Base-by-base conservation (phyloP, 768 basidiomycete genomes). In the Boletus rufocinnamomeus region DNA sequence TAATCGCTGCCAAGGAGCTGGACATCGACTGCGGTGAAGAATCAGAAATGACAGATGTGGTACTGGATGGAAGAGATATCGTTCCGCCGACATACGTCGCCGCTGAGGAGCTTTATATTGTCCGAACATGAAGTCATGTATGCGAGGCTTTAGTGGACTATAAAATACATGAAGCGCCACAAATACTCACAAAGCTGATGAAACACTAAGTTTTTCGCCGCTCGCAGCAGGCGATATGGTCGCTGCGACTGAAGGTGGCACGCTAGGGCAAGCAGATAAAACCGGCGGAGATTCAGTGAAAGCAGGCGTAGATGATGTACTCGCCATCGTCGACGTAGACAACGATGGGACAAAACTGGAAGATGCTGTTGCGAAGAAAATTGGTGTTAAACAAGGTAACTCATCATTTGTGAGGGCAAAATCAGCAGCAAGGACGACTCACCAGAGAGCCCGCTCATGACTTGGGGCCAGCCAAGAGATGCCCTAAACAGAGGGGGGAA, bases 171-270 rank as follows among this genome's bases (percentile, higher is more conserved):
- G 50, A 54, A 40, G 16, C 13, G 19, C 27, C 23, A 28, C 9
- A 23, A 27, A 52, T 27, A 43, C 61, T 50, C 30, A 66, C 65
- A 16, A 34, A 19, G 32, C 6, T 3, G 38, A 21, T 9, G 57
- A 46, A 32, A 46, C 17, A 43, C 19, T 47, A 16, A 4, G 4
- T 10, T 5, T 34, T 23, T 9, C 25, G 27, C 44, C 50, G 21
- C 27, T 40, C 10, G 50, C 25, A 56, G 38, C 37, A 28, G 52
- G 27, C 6, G 32, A 41, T 32, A 19, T 32, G 25, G n/a, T 46
- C 21, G 10, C 35, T 28, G 25, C 52, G 49, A 34, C 19, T 11
- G 50, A 54, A 40, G 50, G 28, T 21, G 53, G 25, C 14, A 23
- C 37, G 13, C 41, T 57, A 10, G 52, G 6, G 2, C 23, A 14